Base-by-base conservation (phyloP, 805 yeast species). In the Kodamaea laetipori region DNA sequence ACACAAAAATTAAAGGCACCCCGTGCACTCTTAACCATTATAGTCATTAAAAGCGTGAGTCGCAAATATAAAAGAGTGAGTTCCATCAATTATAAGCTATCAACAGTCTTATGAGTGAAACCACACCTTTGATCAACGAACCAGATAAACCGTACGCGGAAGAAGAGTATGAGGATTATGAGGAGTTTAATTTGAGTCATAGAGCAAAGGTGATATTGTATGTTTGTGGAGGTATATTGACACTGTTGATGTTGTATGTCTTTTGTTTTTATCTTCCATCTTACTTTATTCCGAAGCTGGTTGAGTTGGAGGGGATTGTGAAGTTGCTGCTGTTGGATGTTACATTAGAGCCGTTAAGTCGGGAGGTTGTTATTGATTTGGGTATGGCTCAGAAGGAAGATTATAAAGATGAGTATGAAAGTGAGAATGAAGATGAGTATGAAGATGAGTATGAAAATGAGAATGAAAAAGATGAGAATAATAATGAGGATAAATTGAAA, bases 201-300 rank as follows among this genome's bases (percentile, higher is more conserved):
- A 39, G 42, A 13, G 50, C 51, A 11, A 58, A 54, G 41, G 43
- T 42, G 24, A 27, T 48, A 8, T 43, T 57, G 13, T 52, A 41
- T 27, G 43, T 50, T 5, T 25, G 52, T 43, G 37, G 48, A 24
- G 18, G 44, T n/a, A 11, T 51, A 8, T 10, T 55, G n/a, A 27
- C 53, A 4, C 13, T 59, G 1, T 45, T 42, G 0, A 12, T 47
- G 1, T 48, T 68, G 10, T 71, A 61, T 45, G 39, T 66, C 4
- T 63, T 71, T 46, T 56, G 67, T 21, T 41, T 71, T 13, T 53
- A 47, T 30, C 52, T 71, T 17, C 76, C 76, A 1, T 48, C 42
- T 25, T 37, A 51, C 37, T 71, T 60, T 46, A 63, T 70, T 4
- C 76, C 76, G 1, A 55, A 58, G 33, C 52, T 63, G 3, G 55